A percentile compares a stretch with the other conserved stretches of the same genome.
Evolutionary conservation across 2,329 filamentous ascomycete species (phyloP).

Genomic region (Penicillium nordicum): DNA sequence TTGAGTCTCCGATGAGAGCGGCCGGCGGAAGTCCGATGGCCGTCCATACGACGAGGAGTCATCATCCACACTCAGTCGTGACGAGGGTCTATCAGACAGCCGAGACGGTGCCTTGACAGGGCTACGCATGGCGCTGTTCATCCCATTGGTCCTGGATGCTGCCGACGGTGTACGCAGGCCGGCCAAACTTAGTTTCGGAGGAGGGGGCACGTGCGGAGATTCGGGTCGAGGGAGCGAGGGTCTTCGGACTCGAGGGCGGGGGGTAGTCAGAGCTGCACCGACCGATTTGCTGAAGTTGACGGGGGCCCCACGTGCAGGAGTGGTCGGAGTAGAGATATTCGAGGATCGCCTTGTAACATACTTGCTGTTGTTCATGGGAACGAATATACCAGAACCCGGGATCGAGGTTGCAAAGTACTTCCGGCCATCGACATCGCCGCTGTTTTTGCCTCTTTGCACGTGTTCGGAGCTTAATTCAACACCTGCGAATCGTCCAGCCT

Average conservation of each 20-base stretch:
- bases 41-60: conserved; percentile 32
- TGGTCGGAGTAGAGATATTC: conserved; percentile 61
- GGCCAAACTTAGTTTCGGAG: conserved; percentile 52
- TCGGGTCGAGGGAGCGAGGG: conserved; percentile 83
- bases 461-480: conserved; percentile 83
- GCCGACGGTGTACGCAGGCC: conserved; percentile 58
- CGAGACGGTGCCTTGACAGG: conserved; percentile 40
- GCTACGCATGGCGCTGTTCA: conserved; percentile 47
- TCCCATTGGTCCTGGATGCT: conserved; percentile 24
- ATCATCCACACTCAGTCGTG: conserved; percentile 39
- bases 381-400: conserved; percentile 85
- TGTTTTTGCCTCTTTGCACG: conserved; percentile 85
- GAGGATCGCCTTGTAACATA: conserved; percentile 57
- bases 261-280: conserved; percentile 66
- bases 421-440: conserved; percentile 83
- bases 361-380: conserved; percentile 76
- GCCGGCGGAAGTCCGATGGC: conserved; percentile 31
- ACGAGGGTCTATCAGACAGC: conserved; percentile 39
- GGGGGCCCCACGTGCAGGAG: conserved; percentile 63
- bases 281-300: conserved; percentile 87
- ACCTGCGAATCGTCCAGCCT: conserved; percentile 86
- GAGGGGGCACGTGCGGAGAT: conserved; percentile 66
- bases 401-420: conserved; percentile 77
- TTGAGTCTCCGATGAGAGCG: conserved; percentile 29
- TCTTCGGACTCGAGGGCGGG: conserved; percentile 63